Evolutionary conservation across 345 rosid genomes (phyloP).

Genomic region (Citrus hindsii): DNA sequence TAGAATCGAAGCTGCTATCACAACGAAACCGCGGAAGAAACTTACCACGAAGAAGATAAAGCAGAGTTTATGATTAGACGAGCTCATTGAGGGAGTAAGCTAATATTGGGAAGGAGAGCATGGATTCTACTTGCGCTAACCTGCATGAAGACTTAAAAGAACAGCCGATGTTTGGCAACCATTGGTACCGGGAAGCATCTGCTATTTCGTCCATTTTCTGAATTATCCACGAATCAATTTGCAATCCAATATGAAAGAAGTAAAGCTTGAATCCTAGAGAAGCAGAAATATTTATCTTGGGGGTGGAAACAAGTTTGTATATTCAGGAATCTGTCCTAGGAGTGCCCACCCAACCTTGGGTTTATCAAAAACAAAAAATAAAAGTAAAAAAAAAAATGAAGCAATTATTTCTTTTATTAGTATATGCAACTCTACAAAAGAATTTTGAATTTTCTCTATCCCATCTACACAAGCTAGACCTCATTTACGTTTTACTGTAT

Average conservation of each 20-base stretch:
- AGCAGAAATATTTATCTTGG: conserved; percentile 5
- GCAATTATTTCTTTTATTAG: background rate
- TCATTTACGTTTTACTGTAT: background rate
- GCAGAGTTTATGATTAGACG: too few relatives aligned
- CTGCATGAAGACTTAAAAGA: too few relatives aligned
- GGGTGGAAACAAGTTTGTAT: conserved; percentile 3
- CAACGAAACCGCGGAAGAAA: too few relatives aligned
- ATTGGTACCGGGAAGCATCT: too few relatives aligned
- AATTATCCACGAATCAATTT: conserved; percentile 16
- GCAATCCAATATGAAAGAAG: conserved; percentile 19
- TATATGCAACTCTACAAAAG: conserved; percentile 1
- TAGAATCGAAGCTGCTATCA: too few relatives aligned
- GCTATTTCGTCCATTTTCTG: conserved; percentile 6
- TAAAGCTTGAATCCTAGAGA: conserved; percentile 9
- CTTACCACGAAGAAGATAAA: too few relatives aligned
- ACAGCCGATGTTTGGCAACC: too few relatives aligned
- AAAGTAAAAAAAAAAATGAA: too few relatives aligned
- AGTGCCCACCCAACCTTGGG: background rate
- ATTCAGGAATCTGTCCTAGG: background rate
- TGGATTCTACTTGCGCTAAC: too few relatives aligned
- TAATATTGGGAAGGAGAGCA: too few relatives aligned
- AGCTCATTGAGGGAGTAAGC: too few relatives aligned
- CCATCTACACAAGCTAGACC: background rate
- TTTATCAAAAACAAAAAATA: background rate
- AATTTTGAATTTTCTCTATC: background rate